Percentiles rank a stretch among this genome's conserved stretches.
These are phyloP conservation scores for Onygena corvina DNA, from an alignment of 2,329 filamentous ascomycete species.

Conservation along the genomic window DNA sequence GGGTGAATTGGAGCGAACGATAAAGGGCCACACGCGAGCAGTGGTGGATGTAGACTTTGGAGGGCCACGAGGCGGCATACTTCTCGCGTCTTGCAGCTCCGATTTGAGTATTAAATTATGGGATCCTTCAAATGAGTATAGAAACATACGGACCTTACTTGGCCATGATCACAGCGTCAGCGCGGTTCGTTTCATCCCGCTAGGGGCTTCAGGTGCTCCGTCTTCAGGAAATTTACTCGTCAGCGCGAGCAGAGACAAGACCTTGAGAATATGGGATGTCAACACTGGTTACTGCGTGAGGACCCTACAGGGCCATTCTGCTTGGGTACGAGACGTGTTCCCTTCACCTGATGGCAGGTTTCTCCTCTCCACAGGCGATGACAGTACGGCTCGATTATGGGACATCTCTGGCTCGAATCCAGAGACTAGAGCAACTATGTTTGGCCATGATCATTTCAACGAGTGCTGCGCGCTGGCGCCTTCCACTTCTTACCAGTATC, in stretches of 20 bases:
- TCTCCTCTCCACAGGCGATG: constrained; percentile 70
- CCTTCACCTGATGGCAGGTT: constrained; percentile 74
- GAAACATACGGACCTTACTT: constrained; percentile 81
- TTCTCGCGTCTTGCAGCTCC: constrained; percentile 73
- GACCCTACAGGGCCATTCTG: constrained; percentile 72
- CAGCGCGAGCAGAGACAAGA: constrained; percentile 73
- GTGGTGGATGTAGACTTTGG: constrained; percentile 86
- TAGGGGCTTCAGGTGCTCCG: constrained; percentile 63
- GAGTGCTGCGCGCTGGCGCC: constrained; percentile 84
- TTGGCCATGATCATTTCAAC: constrained; percentile 76
- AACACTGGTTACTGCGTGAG: constrained; percentile 86
- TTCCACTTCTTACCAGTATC: constrained; percentile 60
- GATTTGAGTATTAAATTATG: constrained; percentile 91
- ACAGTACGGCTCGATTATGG: constrained; percentile 73
- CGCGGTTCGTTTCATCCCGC: constrained; percentile 76
- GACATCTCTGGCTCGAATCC: constrained; percentile 50
- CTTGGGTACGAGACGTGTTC: constrained; percentile 82
- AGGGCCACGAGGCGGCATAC: constrained; percentile 63
- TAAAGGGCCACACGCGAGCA: constrained; percentile 84
- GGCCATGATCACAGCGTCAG: constrained; percentile 90
- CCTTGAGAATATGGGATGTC: constrained; percentile 81
- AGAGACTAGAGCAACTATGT: constrained; percentile 65
- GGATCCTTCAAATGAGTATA: constrained; percentile 86
- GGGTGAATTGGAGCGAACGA: constrained; percentile 75
- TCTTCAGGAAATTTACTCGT: constrained; percentile 76